Evolutionary conservation across 148 eudicot genomes (phyloP), one percentile per base, ranked within the genome.

Genomic region (Fallopia convolvulus): DNA sequence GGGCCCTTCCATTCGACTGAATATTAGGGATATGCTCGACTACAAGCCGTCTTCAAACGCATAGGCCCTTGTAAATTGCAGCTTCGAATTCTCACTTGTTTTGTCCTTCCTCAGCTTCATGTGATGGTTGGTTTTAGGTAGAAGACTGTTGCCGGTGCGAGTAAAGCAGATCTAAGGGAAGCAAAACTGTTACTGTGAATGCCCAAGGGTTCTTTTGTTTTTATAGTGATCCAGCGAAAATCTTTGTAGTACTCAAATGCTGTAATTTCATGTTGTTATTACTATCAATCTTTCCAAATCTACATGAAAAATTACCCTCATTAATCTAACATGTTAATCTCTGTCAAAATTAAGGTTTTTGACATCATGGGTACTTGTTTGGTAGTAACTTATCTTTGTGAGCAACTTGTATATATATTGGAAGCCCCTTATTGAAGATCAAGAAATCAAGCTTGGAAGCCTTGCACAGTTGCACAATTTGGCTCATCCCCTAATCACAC

Each of bases 1-100:
- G 98, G 97, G 98, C 71, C 98, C 98, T 47, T 94, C 98, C 4
- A 82, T 94, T 76, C 77, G 83, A 78, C 84, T 94, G 81, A 92
- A 90, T 74, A 80, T 89, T 47, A 88, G 79, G 80, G 97, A 94
- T 50, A 90, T 90, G 93, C 93, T 94, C 42, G 93, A 90, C 13
- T 89, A 75, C 88, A 90, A 90, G 89, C 90, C 47, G 2, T 33
- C 72, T 36, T 15, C 72, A 39, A 68, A 39, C 2, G 72, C 44
- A 68, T 68, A 68, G 46, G 72, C 44, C 36, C 72, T 68, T 68
- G 72, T 68, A 68, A 6, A 68, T 68, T 36, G 41, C 72, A 68
- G 20, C 44, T 33, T 68, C 21, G 8, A 23, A 68, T 68, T 68
- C 21, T 68, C 39, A 36, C 72, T 15, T 36, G 72, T 14, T 15